Percentiles rank a stretch among this genome's conserved stretches.
Conservation (phyloP, 192 early-diverging fungal genomes). For the Backusella mclennaniae region DNA sequence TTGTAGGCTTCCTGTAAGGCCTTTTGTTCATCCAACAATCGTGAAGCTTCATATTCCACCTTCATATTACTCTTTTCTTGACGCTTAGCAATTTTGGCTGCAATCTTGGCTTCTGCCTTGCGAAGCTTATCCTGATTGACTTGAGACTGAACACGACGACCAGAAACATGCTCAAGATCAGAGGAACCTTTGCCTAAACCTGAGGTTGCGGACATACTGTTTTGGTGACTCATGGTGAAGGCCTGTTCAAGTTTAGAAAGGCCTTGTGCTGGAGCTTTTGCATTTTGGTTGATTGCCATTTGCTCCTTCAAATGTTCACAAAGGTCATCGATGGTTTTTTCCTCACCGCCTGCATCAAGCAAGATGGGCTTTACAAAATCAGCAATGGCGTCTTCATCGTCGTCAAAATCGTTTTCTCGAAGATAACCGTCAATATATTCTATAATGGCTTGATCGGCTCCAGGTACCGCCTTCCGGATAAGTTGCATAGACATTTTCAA, state of each 20-base stretch:
- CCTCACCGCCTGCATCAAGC: slow-evolving; percentile 64
- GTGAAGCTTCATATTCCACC: slow-evolving; percentile 67
- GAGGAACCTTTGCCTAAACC: slow-evolving; percentile 44
- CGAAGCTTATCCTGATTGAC: slow-evolving; percentile 81
- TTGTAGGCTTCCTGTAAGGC: slow-evolving; percentile 72
- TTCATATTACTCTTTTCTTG: slow-evolving; percentile 55
- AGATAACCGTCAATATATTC: slow-evolving; percentile 80
- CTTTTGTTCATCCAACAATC: slow-evolving; percentile 65
- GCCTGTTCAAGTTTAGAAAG: slow-evolving; percentile 62
- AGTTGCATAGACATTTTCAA: slow-evolving; percentile 29
- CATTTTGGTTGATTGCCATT: slow-evolving; percentile 40
- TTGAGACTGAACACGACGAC: slow-evolving; percentile 67
- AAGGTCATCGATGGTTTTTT: slow-evolving; percentile 59
- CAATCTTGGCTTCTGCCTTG: slow-evolving; percentile 91
- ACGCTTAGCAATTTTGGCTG: slow-evolving; percentile 86
- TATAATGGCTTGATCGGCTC: slow-evolving; percentile 70
- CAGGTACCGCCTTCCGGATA: slow-evolving; percentile 61
- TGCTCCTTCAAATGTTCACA: slow-evolving; percentile 69
- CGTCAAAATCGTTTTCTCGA: slow-evolving; percentile 51
- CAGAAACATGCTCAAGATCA: slow-evolving; percentile 64
- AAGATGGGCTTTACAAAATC: slow-evolving; percentile 72
- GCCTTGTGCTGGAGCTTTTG: slow-evolving; percentile 37
- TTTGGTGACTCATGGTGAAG: slow-evolving; percentile 70
- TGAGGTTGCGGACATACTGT: slow-evolving; percentile 55
- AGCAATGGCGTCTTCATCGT: slow-evolving; percentile 56